phyloP scores from a whole-genome alignment of 2,329 filamentous ascomycete species.

The Graphiopsis chlorocephala region DNA sequence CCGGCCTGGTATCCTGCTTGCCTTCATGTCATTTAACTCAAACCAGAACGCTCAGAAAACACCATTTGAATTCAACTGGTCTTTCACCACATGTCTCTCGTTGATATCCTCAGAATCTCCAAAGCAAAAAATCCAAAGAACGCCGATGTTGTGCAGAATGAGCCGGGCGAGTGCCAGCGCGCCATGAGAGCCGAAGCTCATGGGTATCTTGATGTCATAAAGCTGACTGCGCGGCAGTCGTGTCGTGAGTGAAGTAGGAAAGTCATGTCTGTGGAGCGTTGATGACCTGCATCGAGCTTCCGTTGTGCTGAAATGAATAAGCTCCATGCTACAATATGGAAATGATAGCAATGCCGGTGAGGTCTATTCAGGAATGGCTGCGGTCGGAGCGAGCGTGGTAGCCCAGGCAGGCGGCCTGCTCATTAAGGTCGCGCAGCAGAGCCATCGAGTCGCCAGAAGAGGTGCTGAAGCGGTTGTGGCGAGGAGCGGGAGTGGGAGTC shows the following conservation, averaged over 20 bases:
- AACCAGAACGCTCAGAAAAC: background rate
- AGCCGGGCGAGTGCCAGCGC: background rate
- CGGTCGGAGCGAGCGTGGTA: constrained; percentile 5
- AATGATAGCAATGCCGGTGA: too few relatives aligned
- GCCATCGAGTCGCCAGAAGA: background rate
- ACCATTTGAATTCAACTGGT: background rate
- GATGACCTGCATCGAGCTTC: background rate
- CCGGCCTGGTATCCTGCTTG: background rate
- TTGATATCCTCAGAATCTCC: background rate
- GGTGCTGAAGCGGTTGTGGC: background rate
- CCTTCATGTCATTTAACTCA: background rate
- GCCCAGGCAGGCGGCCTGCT: background rate
- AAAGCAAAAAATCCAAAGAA: background rate
- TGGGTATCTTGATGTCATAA: background rate
- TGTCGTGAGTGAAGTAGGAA: background rate
- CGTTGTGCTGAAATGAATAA: background rate
- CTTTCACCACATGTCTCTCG: background rate
- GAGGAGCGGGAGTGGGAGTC: background rate
- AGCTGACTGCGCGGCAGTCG: background rate
- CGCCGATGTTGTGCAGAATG: background rate
- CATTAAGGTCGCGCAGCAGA: background rate
- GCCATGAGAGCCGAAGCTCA: background rate
- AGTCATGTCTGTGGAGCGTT: background rate
- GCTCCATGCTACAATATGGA: background rate
- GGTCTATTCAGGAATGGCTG: background rate